These are phyloP conservation scores for Tremellales sp. DNA, from an alignment of 1,284 basidiomycete genomes.

Conservation along the genomic window DNA sequence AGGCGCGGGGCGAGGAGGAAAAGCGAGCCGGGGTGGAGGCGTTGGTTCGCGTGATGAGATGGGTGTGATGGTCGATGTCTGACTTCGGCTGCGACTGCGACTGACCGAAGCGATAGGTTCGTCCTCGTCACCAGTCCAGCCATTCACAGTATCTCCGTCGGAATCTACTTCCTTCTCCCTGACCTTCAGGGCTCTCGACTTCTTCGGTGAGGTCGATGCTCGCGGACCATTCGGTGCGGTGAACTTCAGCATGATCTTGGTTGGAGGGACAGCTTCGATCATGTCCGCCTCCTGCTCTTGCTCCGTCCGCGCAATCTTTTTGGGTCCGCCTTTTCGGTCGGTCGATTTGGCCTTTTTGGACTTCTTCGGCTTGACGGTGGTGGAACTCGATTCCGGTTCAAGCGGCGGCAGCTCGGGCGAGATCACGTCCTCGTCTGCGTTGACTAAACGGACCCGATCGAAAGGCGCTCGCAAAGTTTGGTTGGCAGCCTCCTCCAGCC, in stretches of 20 bases:
- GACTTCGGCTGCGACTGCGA: not conserved
- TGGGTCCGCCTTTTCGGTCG: slow-evolving; percentile 6
- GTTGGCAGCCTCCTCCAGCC: slow-evolving; percentile 22
- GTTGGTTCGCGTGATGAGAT: slow-evolving; percentile 4
- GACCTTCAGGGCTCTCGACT: not conserved
- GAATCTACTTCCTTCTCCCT: slow-evolving; percentile 32
- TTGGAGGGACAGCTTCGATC: not conserved
- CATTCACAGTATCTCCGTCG: slow-evolving; percentile 39
- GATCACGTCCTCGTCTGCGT: slow-evolving; percentile 23
- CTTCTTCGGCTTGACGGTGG: slow-evolving; percentile 3
- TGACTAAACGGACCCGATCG: slow-evolving; percentile 34
- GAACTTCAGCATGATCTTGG: too few relatives aligned
- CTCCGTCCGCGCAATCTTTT: slow-evolving; percentile 2
- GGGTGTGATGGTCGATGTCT: slow-evolving; percentile 4
- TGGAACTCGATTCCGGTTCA: slow-evolving; percentile 8
- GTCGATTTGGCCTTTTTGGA: slow-evolving; percentile 1
- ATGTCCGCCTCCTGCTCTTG: not conserved
- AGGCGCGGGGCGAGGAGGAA: slow-evolving; percentile 8
- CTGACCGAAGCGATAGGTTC: too few relatives aligned
- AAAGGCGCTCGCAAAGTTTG: slow-evolving; percentile 19
- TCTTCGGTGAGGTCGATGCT: not conserved
- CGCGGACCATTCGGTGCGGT: too few relatives aligned
- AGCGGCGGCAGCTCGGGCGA: slow-evolving; percentile 24
- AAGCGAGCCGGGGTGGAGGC: slow-evolving; percentile 7
- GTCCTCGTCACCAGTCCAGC: slow-evolving; percentile 23